Conservation (phyloP, 2,329 filamentous ascomycete genomes). For the Apiospora phragmitis region DNA sequence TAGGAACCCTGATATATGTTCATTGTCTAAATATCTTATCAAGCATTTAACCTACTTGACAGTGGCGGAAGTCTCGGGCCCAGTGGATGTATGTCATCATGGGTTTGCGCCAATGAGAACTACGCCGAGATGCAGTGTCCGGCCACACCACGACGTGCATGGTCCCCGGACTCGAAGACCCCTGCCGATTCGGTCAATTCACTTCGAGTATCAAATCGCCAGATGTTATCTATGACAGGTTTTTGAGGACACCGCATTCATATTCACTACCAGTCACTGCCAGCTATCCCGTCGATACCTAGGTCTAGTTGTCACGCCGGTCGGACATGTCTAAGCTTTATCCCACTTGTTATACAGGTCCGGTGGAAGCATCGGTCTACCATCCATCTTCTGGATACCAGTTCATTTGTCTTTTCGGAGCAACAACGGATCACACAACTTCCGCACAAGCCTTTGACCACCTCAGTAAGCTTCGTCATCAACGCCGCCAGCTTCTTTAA, state of each 20-base stretch:
- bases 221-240: not conserved
- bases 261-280: too few relatives aligned
- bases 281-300: too few relatives aligned
- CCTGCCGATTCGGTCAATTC: not conserved
- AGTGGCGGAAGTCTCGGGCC: not conserved
- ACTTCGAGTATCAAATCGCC: not conserved
- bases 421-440: not conserved
- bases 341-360: conserved; percentile 4
- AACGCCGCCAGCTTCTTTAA: conserved; percentile 34
- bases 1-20: not conserved
- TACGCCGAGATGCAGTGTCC: not conserved
- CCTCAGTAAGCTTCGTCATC: conserved; percentile 30
- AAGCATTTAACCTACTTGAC: not conserved
- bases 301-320: not conserved
- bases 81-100: not conserved
- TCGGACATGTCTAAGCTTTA: not conserved
- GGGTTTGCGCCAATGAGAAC: not conserved
- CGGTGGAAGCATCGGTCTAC: not conserved
- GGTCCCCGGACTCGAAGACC: not conserved
- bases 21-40: not conserved
- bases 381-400: not conserved
- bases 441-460: conserved; percentile 21
- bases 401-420: not conserved
- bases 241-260: not conserved
- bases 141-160: not conserved